Percentiles rank a stretch among this genome's conserved stretches.
phyloP scores from a whole-genome alignment of 2,329 filamentous ascomycete genomes.

The Calonectria leucothoes region DNA sequence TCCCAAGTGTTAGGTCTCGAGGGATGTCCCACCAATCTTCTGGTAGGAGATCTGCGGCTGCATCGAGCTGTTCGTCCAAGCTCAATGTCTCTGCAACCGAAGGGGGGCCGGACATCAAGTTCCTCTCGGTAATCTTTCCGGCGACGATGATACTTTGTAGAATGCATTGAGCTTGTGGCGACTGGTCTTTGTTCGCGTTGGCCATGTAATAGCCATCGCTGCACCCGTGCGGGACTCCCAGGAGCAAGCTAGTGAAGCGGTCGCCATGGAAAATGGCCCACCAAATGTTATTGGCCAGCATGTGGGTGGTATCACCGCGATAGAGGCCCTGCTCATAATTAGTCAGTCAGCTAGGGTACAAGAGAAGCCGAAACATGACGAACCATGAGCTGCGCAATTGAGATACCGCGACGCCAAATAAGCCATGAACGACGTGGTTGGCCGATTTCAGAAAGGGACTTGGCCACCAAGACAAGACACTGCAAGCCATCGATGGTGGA shows the following conservation, averaged over 20 bases:
- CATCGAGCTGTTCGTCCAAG: slow-evolving; percentile 3
- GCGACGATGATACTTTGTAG: not conserved
- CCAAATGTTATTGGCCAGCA: not conserved
- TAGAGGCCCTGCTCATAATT: not conserved
- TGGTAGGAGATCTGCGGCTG: not conserved
- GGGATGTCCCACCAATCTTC: slow-evolving; percentile 5
- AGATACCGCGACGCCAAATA: slow-evolving; percentile 7
- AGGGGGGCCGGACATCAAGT: not conserved
- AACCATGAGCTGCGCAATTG: slow-evolving; percentile 18
- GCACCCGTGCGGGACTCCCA: slow-evolving; percentile 14
- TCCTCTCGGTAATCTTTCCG: slow-evolving; percentile 16
- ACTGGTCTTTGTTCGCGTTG: not conserved
- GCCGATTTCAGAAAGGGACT: slow-evolving; percentile 4
- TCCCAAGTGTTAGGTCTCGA: not conserved
- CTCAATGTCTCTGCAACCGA: slow-evolving; percentile 4
- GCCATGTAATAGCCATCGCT: not conserved
- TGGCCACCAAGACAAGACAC: slow-evolving; percentile 9
- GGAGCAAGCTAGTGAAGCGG: slow-evolving; percentile 12
- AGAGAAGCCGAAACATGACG: not conserved
- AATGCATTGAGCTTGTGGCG: not conserved
- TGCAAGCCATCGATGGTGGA: slow-evolving; percentile 11
- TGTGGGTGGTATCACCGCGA: not conserved
- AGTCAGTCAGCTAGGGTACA: not conserved
- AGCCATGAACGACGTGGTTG: slow-evolving; percentile 13
- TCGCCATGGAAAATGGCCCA: slow-evolving; percentile 14